Conservation (phyloP, 129 eudicot genomes). For the Scalesia atractyloides region DNA sequence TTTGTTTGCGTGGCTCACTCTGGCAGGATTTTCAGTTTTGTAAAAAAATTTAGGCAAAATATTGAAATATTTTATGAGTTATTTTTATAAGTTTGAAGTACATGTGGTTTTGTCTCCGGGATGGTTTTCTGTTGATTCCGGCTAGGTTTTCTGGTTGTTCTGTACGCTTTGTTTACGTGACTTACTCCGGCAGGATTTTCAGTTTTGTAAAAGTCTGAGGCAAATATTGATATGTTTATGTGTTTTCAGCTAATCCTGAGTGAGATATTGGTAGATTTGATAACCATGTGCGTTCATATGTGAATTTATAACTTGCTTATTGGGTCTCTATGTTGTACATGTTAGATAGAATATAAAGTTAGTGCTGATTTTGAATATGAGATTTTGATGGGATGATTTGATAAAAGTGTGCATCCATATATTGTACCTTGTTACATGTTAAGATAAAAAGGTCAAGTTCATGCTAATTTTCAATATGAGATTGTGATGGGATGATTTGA, state of each 20-base stretch:
- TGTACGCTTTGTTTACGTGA: background rate
- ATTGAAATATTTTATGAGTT: background rate
- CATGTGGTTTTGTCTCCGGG: too few relatives aligned
- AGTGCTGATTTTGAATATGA: background rate
- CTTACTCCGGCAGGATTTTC: background rate
- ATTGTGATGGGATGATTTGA: too few relatives aligned
- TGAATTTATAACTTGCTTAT: too few relatives aligned
- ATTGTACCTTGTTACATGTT: background rate
- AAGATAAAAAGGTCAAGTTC: background rate
- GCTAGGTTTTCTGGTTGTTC: background rate
- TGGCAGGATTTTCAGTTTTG: background rate
- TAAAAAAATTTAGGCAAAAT: background rate
- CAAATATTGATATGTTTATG: background rate
- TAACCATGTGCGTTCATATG: too few relatives aligned
- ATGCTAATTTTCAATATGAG: too few relatives aligned
- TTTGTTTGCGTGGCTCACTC: background rate
- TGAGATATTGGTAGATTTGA: background rate
- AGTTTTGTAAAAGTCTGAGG: background rate
- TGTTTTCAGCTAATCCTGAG: background rate
- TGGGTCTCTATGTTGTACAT: too few relatives aligned
- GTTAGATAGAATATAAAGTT: too few relatives aligned
- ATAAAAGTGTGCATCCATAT: background rate
- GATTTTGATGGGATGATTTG: background rate
- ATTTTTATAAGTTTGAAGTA: background rate
- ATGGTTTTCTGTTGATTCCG: background rate